Evolutionary conservation across 768 basidiomycete genomes (phyloP).

Genomic region (Jaapia argillacea): DNA sequence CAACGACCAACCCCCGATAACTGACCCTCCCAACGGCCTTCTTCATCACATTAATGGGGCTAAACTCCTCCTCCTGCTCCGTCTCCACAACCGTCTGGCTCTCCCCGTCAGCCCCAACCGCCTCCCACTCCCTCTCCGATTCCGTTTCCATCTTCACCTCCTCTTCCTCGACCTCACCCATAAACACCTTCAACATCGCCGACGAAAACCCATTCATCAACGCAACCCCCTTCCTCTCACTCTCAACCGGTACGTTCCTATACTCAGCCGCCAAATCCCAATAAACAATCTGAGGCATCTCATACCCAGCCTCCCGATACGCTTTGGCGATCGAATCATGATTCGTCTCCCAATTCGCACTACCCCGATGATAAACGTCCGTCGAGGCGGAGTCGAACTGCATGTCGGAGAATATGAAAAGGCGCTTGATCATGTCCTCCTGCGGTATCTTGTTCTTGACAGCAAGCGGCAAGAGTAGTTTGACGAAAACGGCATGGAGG

Average conservation of each 20-base stretch:
- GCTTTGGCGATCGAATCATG: conserved; percentile 44
- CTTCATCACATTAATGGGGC: conserved; percentile 19
- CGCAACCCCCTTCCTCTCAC: conserved; percentile 50
- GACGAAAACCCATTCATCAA: conserved; percentile 64
- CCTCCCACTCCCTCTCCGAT: conserved; percentile 22
- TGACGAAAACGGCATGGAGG: conserved; percentile 48
- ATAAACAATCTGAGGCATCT: conserved; percentile 64
- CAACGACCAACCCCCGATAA: conserved; percentile 46
- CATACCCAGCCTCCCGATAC: conserved; percentile 55
- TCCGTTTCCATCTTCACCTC: conserved; percentile 18
- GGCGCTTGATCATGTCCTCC: conserved; percentile 66
- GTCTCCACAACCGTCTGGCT: conserved; percentile 9
- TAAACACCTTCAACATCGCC: conserved; percentile 62
- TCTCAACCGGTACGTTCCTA: conserved; percentile 35
- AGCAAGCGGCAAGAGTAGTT: conserved; percentile 55
- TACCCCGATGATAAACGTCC: not conserved
- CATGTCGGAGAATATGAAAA: conserved; percentile 76
- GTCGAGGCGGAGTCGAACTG: conserved; percentile 45
- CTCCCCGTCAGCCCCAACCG: conserved; percentile 21
- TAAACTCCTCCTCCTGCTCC: conserved; percentile 26
- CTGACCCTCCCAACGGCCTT: conserved; percentile 36
- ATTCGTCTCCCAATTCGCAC: conserved; percentile 45
- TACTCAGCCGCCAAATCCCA: conserved; percentile 42
- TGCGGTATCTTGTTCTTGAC: conserved; percentile 41
- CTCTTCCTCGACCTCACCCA: conserved; percentile 38